Evolutionary conservation across 495 filamentous ascomycete species (phyloP), one percentile per base, ranked within the genome.

Genomic region (Trichoderma parareesei): DNA sequence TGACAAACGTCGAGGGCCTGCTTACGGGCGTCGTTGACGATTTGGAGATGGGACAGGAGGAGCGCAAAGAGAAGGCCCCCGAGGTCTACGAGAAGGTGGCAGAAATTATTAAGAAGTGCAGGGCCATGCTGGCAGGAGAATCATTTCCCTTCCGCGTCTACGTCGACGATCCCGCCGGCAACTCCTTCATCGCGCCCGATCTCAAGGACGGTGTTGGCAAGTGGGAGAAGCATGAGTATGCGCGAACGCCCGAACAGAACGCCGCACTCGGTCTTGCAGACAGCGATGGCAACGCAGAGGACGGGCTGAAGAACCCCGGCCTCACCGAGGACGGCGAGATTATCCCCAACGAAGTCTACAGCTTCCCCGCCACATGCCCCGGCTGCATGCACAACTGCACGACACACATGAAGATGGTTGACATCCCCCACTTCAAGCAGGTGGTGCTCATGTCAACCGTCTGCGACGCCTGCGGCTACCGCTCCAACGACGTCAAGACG

Each of bases 371-470:
- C 7, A 86, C 86, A 27, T 99, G 94, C 75, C 94, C 95, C 0
- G 93, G 91, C 64, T 99, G 94, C 76, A 83, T 85, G 68, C 90
- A 88, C 73, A 76, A 81, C 5, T 96, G 93, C 75, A 82, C 83
- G 7, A 91, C 93, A 35, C 90, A 94, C 72, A 93, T 97, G 87
- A 93, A 96, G 79, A 92, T 96, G 81, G 90, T 98, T 53, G 88
- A 93, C 67, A 97, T 99, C 64, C 94, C 94, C 0, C 86, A 95
- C 74, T 99, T 99, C 81, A 96, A 96, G 75, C 87, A 97, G 68
- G 94, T 98, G 20, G 84, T 95, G 57, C 78, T 98, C 67, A 96
- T 93, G 86, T 89, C 86, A 69, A 97, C 92, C 11, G 85, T 86
- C 62, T 98, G 94, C 71, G 85, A 90, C 38, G 79, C 88, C 75